Percentiles rank a stretch among this genome's conserved stretches.
Conservation (phyloP, 2,329 filamentous ascomycete genomes). For the Cladosporium sp. region DNA sequence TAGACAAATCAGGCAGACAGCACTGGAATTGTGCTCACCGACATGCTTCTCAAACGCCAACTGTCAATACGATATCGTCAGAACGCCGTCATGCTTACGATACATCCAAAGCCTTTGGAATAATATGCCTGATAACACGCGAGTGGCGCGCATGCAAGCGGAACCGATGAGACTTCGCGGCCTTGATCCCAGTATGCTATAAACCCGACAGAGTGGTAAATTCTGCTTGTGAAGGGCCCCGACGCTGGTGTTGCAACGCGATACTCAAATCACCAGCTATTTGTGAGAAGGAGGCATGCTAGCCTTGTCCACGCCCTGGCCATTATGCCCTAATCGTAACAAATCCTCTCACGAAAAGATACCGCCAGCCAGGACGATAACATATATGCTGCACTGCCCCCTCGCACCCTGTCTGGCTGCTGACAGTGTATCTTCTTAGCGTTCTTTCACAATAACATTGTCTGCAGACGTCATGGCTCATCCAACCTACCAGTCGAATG, state of each 20-base stretch:
- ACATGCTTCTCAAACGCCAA: neutral
- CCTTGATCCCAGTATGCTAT: neutral
- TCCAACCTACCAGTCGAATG: neutral
- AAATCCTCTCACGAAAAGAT: neutral
- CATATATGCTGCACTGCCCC: constrained; percentile 5
- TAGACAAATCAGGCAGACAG: neutral
- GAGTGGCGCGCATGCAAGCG: neutral
- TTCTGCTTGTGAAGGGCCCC: neutral
- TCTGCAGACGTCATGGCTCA: neutral
- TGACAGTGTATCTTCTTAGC: neutral
- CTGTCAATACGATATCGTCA: neutral
- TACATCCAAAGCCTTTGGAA: neutral
- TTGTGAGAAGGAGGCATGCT: neutral
- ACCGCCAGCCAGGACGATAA: neutral
- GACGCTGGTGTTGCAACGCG: neutral
- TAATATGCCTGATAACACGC: neutral
- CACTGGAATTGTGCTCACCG: neutral
- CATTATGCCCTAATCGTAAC: neutral
- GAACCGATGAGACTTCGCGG: neutral
- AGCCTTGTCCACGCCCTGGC: neutral
- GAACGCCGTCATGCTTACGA: neutral
- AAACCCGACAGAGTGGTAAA: neutral
- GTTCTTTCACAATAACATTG: neutral
- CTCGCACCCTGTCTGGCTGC: neutral
- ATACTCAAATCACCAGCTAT: constrained; percentile 2